Base-by-base conservation (phyloP, 805 yeast genomes). In the Cyberlindnera veronae region DNA sequence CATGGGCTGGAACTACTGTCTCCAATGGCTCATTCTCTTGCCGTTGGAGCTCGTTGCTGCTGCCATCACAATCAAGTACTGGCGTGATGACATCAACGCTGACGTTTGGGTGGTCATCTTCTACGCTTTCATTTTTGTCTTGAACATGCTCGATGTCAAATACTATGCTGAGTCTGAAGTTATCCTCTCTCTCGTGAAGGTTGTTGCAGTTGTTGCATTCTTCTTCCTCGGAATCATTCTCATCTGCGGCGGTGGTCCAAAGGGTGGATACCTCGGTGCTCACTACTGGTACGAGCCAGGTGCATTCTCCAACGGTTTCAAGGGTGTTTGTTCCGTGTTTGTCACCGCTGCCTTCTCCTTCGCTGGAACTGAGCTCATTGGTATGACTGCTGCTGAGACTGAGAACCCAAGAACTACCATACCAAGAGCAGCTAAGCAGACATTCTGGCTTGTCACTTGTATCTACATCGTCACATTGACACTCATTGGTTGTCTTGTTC, bases 301-400 rank as follows among this genome's bases (percentile, higher is more conserved):
- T 45, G 71, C 74, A 1, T 72, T 76, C 48, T 64, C 75, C 18
- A 51, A 65, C 45, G 76, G 77, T 9, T 68, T 81, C 61, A 79
- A 81, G 60, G 90, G 88, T 50, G 76, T 83, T n/a, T n/a, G n/a
- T n/a, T n/a, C n/a, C n/a, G n/a, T n/a, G n/a, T n/a, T n/a, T n/a
- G n/a, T n/a, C n/a, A 77, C 84, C 24, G 87, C 90, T 14, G 86
- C 89, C 0, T 84, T 82, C 59, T 74, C 87, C 3, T 84, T 78
- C 55, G 75, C 82, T 19, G 89, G 90, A 39, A 76, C 84, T 20
- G 91, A 84, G 62, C 67, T 83, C 51, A 74, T 76, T 33, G 88
- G 88, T 37, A 70, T 84, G 38, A 83, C 89, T 11, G 86, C 90
- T 21, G 88, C 90, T 8, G 95, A 85, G 61, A 71, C 87, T 18